phyloP scores from a whole-genome alignment of 768 basidiomycete genomes.

The Pisolithus sp. region DNA sequence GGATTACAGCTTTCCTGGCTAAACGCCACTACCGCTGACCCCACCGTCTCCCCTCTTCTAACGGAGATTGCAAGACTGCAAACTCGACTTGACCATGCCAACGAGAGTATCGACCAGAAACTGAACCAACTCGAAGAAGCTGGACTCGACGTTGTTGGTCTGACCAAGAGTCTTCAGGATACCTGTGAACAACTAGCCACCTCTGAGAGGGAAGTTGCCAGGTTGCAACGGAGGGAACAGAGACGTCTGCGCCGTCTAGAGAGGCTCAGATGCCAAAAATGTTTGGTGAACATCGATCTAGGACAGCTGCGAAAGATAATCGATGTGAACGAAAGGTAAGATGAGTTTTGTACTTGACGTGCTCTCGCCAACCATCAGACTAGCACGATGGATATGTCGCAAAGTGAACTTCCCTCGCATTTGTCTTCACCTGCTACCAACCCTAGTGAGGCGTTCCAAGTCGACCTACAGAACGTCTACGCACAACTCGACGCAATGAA shows the following conservation, averaged over 20 bases:
- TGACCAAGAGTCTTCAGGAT: constrained; percentile 67
- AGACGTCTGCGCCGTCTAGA: constrained; percentile 57
- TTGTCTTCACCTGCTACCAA: constrained; percentile 65
- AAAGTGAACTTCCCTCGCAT: constrained; percentile 42
- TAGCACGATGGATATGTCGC: constrained; percentile 51
- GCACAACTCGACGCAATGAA: constrained; percentile 57
- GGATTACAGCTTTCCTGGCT: constrained; percentile 62
- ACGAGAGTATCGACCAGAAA: constrained; percentile 84
- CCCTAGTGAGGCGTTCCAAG: constrained; percentile 57
- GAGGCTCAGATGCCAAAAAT: constrained; percentile 62
- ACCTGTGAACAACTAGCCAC: constrained; percentile 49
- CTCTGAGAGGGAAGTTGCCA: constrained; percentile 65
- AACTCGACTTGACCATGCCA: constrained; percentile 68
- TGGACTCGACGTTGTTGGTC: constrained; percentile 64
- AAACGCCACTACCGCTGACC: constrained; percentile 53
- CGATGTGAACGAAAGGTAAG: constrained; percentile 59
- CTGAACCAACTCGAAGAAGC: constrained; percentile 80
- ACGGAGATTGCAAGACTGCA: constrained; percentile 69
- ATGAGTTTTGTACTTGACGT: not conserved
- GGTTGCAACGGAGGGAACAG: constrained; percentile 62
- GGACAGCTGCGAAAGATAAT: constrained; percentile 33
- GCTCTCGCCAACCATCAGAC: constrained; percentile 6
- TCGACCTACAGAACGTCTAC: constrained; percentile 57
- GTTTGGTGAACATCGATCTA: constrained; percentile 55
- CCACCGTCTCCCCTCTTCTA: constrained; percentile 55